Base-by-base conservation (phyloP, 345 rosid genomes). In the Gossypium herbaceum region DNA sequence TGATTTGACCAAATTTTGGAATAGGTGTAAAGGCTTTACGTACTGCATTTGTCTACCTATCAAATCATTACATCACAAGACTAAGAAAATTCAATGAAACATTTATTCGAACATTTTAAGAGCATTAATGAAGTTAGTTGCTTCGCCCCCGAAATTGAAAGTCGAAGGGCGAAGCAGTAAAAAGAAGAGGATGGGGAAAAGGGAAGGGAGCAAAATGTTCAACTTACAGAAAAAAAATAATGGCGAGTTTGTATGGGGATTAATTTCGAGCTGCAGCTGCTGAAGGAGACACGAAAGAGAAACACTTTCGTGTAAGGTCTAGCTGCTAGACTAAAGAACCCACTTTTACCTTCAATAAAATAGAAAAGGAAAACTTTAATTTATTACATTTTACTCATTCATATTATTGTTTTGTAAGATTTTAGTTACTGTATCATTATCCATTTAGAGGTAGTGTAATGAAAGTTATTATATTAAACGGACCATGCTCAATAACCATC, bases 21-120 rank as follows among this genome's bases (percentile, higher is more conserved):
- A 80, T 81, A 91, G 78, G 22, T 76, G 79, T 76, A 83, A 47
- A 27, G 97, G 92, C 77, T 83, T 88, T 81, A 86, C 81, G 72
- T 84, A 90, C 87, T 84, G 90, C 98, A 94, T 94, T 80, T 87
- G n/a, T 55, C 51, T 47, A 15, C 60, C 47, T 7, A 58, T 13
- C 29, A 75, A 51, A 19, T 1, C 11, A 39, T 39, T 3, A 19
- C 39, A 51, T 17, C 45, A 69, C 3, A 48, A 27, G 44, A 25
- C 41, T 48, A 25, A 68, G 25, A 20, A 50, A 68, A 25, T 2
- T 7, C 3, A 50, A 8, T 4, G 3, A 51, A 51, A 27, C 73
- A 27, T 69, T 69, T 51, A 58, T 27, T 69, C 73, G 11, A 69
- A 51, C 73, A 17, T 2, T 27, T 16, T 51, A 51, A 27, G 73